Evolutionary conservation across 306 rosid genomes (phyloP), one percentile per base, ranked within the genome.

Genomic region (Medicago lupulina): DNA sequence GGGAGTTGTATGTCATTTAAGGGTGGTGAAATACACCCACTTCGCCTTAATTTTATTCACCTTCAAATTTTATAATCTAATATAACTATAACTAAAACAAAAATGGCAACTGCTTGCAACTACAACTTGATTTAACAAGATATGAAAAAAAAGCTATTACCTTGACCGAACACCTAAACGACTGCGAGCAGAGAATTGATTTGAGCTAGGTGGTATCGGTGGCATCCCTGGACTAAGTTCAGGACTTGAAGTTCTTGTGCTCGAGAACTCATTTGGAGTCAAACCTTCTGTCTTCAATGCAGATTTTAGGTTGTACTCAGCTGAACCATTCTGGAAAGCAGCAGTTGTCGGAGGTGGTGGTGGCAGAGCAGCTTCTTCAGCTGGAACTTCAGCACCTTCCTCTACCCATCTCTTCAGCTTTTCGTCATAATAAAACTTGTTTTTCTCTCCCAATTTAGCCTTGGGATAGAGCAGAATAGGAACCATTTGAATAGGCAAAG

Each of bases 381-480:
- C 80, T 14, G 97, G 97, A 76, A 80, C 72, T 80, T 81, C 91
- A 47, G 50, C 97, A 69, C 98, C 98, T 83, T 91, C 91, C 78
- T 91, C 97, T 12, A 93, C 93, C 98, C 98, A 91, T 82, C 97
- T 88, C 87, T 91, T 93, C 80, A 89, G 86, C 73, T 93, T 89
- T 75, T 93, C 93, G 60, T 93, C 97, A 78, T 93, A 93, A 81
- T 91, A 93, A 82, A 93, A 93, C 80, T 93, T 93, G 67, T 93
- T 93, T 73, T 61, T 84, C 39, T 91, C 97, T 38, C 98, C 98
- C 86, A 93, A 85, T 70, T 93, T 93, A 70, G 98, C 98, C 98
- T 93, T 68, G 70, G 81, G 44, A 39, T 65, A 73, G 61, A 61
- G 73, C 73, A 86, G 28, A 73, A 71, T 40, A 73, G 43, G 39